Evolutionary conservation across 495 filamentous ascomycete species (phyloP).

Genomic region (Penicillium steckii): DNA sequence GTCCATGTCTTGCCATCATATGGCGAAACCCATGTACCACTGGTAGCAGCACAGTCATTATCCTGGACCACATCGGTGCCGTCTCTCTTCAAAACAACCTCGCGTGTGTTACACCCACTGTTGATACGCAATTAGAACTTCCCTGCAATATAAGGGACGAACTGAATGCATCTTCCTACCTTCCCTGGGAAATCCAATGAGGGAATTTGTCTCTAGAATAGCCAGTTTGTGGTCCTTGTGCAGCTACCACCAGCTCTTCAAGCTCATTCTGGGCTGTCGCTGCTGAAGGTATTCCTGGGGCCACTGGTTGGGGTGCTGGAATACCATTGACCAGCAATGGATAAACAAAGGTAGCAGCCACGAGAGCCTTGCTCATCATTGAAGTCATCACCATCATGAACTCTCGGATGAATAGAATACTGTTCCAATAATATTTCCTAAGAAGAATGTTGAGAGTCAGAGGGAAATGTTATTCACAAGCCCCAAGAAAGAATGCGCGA

Average conservation of each 20-base stretch:
- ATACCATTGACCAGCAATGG: slow-evolving; percentile 2
- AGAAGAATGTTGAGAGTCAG: background rate
- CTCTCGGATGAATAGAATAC: background rate
- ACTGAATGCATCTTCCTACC: slow-evolving; percentile 17
- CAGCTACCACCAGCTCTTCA: slow-evolving; percentile 50
- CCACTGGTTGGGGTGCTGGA: slow-evolving; percentile 21
- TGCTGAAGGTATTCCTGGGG: slow-evolving; percentile 59
- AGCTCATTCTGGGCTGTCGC: slow-evolving; percentile 54
- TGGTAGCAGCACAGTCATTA: slow-evolving; percentile 53
- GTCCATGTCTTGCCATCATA: slow-evolving; percentile 73
- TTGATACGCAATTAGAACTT: background rate
- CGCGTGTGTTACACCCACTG: slow-evolving; percentile 63
- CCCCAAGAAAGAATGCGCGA: background rate
- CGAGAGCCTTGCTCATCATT: background rate
- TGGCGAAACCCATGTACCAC: slow-evolving; percentile 61
- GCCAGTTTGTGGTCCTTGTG: slow-evolving; percentile 48
- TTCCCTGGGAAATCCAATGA: slow-evolving; percentile 58
- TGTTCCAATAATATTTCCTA: background rate
- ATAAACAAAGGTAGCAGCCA: slow-evolving; percentile 16
- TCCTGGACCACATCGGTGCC: slow-evolving; percentile 53
- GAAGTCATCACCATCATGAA: background rate
- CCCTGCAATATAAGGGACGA: background rate
- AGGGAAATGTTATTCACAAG: background rate
- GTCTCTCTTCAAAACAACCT: slow-evolving; percentile 68
- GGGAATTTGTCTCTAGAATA: slow-evolving; percentile 67